Evolutionary conservation across 2,329 filamentous ascomycete genomes (phyloP), one percentile per base, ranked within the genome.

Genomic region (Calonectria pseudoreteaudii): DNA sequence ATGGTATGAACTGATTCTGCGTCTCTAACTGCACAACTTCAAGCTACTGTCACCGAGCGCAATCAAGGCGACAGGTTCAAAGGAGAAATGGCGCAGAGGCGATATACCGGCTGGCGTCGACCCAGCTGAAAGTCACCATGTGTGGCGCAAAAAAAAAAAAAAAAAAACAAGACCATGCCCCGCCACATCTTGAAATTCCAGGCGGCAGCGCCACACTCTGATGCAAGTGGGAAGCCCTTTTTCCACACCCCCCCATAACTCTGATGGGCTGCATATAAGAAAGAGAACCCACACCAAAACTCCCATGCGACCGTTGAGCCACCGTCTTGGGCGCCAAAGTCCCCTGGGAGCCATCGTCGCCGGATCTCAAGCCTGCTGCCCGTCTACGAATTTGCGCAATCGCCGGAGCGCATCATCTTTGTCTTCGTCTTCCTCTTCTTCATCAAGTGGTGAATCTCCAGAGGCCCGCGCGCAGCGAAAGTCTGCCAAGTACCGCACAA

Each of bases 221-320:
- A 28, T 64, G 66, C 64, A 72, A 68, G 67, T 58, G 56, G 36
- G 68, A 78, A 79, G 74, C 79, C 78, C 76, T 80, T 79, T 76
- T 80, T 75, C 60, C 70, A 72, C 56, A 68, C 52, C 38, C 72
- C 52, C 38, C 72, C 72, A 49, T 30, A 74, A 73, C 72, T 79
- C 75, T 75, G 65, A 80, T 62, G 69, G 77, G 77, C 66, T 74
- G 76, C 74, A 74, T 79, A 76, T 76, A 79, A 79, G 75, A 71
- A 69, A 66, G 74, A 69, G 66, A 73, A 79, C 73, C 75, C 79
- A 69, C 78, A 79, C 79, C 76, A 49, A 38, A 79, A 78, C 67
- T 77, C 81, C 79, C 75, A 83, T 84, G 81, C 80, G 66, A 77
- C 76, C 69, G 58, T 76, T 80, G 72, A 74, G 74, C 71, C 78